phyloP scores from a whole-genome alignment of 228 moss, liverwort and hornwort species.

The Sphagnum fallax region DNA sequence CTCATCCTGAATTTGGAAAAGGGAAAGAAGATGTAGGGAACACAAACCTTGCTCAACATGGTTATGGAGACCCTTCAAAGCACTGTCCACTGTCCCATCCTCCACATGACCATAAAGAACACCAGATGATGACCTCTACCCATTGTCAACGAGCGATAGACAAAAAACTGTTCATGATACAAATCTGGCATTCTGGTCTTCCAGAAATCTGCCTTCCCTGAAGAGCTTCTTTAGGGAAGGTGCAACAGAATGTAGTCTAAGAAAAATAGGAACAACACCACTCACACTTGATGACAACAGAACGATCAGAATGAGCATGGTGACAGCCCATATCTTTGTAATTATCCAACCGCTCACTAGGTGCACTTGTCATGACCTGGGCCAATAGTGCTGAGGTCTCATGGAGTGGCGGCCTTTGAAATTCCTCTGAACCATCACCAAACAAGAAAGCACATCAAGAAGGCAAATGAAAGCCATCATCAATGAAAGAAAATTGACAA shows the following conservation, averaged over 20 bases:
- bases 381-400: constrained; percentile 22
- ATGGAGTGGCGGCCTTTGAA: constrained; percentile 25
- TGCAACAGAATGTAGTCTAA: too few species aligned
- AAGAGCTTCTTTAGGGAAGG: too few species aligned
- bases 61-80: constrained; percentile 37
- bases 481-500: not conserved
- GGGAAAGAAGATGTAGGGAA: not conserved
- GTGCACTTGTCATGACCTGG: constrained; percentile 26
- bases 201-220: too few species aligned
- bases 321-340: constrained; percentile 45
- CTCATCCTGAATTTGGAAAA: not conserved
- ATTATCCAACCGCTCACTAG: constrained; percentile 26
- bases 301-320: constrained; percentile 34
- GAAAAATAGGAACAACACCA: not conserved
- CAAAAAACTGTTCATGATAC: too few species aligned
- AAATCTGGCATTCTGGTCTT: too few species aligned
- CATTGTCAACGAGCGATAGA: too few species aligned
- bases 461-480: not conserved
- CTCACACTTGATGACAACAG: constrained; percentile 49
- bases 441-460: too few species aligned
- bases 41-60: constrained; percentile 31
- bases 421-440: not conserved
- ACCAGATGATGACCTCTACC: too few species aligned
- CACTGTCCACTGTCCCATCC: constrained; percentile 35
- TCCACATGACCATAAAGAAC: too few species aligned